Conservation (phyloP, 108 stramenopile species). For the Schizochytrium sp. region DNA sequence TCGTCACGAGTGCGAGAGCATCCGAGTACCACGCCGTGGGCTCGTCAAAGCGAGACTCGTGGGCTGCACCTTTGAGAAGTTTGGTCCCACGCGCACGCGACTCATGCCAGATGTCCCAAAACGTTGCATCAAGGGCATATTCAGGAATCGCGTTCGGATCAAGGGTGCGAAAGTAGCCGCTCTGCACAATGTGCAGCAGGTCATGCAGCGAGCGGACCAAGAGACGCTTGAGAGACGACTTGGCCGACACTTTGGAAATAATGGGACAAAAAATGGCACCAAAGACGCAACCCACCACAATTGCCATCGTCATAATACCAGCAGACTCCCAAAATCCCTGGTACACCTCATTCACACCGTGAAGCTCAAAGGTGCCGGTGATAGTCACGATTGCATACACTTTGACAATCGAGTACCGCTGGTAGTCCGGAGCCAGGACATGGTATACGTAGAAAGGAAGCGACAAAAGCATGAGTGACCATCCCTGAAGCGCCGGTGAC, state of each 20-base stretch:
- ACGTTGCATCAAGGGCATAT: not conserved
- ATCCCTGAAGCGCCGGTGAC: not conserved
- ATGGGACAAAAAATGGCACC: not conserved
- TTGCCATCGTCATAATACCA: not conserved
- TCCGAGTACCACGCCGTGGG: not conserved
- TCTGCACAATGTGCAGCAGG: not conserved
- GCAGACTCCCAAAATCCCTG: not conserved
- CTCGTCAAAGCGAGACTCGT: not conserved
- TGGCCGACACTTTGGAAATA: not conserved
- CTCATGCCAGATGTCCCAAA: not conserved
- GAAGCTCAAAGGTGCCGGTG: not conserved
- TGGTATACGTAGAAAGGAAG: not conserved
- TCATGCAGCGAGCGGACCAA: not conserved
- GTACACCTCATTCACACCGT: not conserved
- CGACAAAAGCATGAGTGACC: not conserved
- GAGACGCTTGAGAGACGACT: not conserved
- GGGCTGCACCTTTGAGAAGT: not conserved
- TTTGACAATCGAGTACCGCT: not conserved
- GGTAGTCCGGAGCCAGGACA: not conserved
- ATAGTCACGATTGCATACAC: not conserved
- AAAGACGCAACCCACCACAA: not conserved
- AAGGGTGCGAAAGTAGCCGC: not conserved
- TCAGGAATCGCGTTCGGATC: not conserved
- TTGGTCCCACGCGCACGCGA: not conserved
- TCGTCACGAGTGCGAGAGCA: not conserved